phyloP scores from a whole-genome alignment of 441 rosid species.

The Populus tomentosa region DNA sequence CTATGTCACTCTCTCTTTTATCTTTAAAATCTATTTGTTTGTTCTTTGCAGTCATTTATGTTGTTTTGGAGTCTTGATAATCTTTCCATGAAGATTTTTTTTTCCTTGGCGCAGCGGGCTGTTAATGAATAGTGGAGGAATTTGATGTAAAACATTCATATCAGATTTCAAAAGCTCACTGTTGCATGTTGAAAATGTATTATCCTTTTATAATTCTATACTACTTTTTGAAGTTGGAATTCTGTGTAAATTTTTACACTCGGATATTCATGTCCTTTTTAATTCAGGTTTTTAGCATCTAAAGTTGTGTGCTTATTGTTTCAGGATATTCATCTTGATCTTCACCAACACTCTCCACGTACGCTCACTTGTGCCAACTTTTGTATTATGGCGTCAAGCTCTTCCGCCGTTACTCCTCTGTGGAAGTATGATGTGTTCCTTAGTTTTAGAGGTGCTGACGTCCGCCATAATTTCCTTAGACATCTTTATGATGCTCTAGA shows the following conservation, averaged over 20 bases:
- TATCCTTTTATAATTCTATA: not conserved
- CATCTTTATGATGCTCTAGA: not conserved
- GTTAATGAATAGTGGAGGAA: not conserved
- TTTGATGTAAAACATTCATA: not conserved
- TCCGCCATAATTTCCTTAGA: not conserved
- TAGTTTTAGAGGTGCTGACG: not conserved
- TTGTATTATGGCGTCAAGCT: not conserved
- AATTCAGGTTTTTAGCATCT: not conserved
- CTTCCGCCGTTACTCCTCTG: not conserved
- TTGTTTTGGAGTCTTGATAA: not conserved
- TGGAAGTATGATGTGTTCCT: not conserved
- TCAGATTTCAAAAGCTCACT: not conserved
- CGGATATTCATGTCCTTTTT: not conserved
- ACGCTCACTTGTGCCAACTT: not conserved
- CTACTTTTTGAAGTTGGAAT: not conserved
- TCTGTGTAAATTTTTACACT: not conserved
- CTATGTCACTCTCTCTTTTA: not conserved
- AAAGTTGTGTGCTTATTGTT: not conserved
- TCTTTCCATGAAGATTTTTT: not conserved
- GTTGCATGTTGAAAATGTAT: not conserved
- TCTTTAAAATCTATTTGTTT: not conserved
- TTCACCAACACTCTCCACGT: not conserved
- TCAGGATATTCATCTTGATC: not conserved
- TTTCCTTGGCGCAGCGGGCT: not conserved
- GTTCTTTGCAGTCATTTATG: not conserved